phyloP scores from a whole-genome alignment of 768 basidiomycete genomes.

The Tricholoma bakamatsutake region DNA sequence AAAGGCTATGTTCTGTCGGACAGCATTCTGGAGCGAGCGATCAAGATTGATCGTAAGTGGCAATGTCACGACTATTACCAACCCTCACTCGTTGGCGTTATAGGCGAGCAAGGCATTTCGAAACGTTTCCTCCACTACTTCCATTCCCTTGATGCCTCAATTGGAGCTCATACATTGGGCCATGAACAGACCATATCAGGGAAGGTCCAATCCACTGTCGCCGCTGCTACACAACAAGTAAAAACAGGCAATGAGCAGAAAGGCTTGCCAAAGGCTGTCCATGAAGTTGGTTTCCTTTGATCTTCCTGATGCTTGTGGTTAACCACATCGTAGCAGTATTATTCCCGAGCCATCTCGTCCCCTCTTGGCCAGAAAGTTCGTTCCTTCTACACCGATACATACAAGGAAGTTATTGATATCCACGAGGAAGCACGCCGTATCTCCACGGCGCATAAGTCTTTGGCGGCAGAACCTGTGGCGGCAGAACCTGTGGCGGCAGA shows the following conservation, averaged over 20 bases:
- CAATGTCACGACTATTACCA: neutral
- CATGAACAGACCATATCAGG: conserved; percentile 76
- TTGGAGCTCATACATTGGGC: conserved; percentile 70
- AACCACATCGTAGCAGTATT: conserved; percentile 51
- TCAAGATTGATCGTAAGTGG: conserved; percentile 66
- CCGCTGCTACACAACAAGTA: conserved; percentile 61
- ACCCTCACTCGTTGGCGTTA: neutral
- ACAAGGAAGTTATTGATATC: conserved; percentile 86
- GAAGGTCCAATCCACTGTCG: conserved; percentile 61
- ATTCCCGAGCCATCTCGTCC: conserved; percentile 67
- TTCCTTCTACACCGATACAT: conserved; percentile 80
- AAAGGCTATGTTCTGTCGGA: conserved; percentile 84
- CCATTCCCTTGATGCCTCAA: conserved; percentile 57
- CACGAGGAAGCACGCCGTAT: conserved; percentile 91
- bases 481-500: no score
- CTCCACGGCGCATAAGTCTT: conserved; percentile 33
- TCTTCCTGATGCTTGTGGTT: neutral
- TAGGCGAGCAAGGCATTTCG: conserved; percentile 85
- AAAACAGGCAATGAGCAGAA: conserved; percentile 78
- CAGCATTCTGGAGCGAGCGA: conserved; percentile 67
- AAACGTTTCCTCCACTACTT: conserved; percentile 79
- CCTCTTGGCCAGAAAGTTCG: conserved; percentile 72
- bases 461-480: no score
- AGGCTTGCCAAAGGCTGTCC: conserved; percentile 63
- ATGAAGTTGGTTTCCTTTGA: conserved; percentile 43